Evolutionary conservation across 305 asterid genomes (phyloP), one percentile per base, ranked within the genome.

Genomic region (Caryopteris hybrid): DNA sequence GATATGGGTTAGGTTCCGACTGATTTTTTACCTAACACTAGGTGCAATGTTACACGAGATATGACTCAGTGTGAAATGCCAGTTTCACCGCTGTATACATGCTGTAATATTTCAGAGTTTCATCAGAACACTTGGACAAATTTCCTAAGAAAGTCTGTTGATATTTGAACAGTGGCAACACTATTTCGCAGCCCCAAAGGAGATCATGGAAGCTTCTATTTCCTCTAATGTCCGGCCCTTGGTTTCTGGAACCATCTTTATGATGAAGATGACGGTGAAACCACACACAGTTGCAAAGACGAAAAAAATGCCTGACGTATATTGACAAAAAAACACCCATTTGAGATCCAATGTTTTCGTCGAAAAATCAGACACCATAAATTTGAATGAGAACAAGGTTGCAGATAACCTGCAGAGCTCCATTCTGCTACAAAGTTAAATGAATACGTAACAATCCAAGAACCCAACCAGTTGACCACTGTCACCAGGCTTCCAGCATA

Each of bases 401-500:
- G 52, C 4, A 71, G 2, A 62, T 68, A 55, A 92, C 98, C 98
- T 66, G 89, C 82, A 71, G 92, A 80, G 81, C 87, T 88, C 93
- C 97, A 88, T 51, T 80, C 79, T 4, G 74, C 86, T 2, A 90
- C 76, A 74, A 90, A 88, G 81, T 86, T 90, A 56, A 90, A 90
- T 0, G 95, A 86, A 70, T 80, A 88, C 34, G 96, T 88, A 66
- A 92, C 64, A 34, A 92, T 76, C 98, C 97, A 92, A 27, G 90
- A 78, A 63, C 97, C 90, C 42, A 88, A 50, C 96, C 96, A 92
- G 82, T 83, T 90, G 39, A 88, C 77, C 72, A 90, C 92, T 45
- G 95, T 87, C 80, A 90, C 98, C 45, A 90, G 67, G 77, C 96
- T 92, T 59, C 96, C 96, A 23, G 96, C 97, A 46, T 73, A 48